A percentile compares a stretch with the other conserved stretches of the same genome.
These are phyloP conservation scores for Alternaria gaisen DNA, from an alignment of 2,329 filamentous ascomycete genomes.

Conservation along the genomic window DNA sequence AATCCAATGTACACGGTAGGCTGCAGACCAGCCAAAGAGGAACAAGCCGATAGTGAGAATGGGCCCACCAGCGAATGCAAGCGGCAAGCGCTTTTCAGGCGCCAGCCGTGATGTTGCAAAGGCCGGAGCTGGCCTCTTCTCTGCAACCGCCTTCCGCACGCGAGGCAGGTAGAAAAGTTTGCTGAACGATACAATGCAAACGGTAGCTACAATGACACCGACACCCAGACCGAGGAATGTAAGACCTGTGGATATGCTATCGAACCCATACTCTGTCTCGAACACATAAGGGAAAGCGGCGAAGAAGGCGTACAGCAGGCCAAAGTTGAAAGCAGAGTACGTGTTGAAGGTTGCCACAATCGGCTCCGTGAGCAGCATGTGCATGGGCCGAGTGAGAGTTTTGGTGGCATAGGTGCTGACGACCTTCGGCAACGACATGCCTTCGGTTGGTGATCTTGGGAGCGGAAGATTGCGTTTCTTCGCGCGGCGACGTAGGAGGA, in stretches of 20 bases:
- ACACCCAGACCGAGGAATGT: conserved; percentile 15
- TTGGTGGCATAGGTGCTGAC: conserved; percentile 18
- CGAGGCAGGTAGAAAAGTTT: conserved; percentile 11
- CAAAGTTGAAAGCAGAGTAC: conserved; percentile 38
- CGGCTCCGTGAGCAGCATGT: conserved; percentile 47
- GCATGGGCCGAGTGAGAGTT: conserved; percentile 58
- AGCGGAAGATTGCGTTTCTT: conserved; percentile 23
- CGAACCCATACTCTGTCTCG: conserved; percentile 21
- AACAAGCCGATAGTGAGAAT: conserved; percentile 48
- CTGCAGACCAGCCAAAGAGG: conserved; percentile 53
- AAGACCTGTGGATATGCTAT: conserved; percentile 11
- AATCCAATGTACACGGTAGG: conserved; percentile 51
- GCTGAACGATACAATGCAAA: conserved; percentile 9
- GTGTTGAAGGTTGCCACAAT: conserved; percentile 29
- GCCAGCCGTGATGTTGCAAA: conserved; percentile 21
- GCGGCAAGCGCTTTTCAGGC: conserved; percentile 47
- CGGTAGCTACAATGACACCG: conserved; percentile 11
- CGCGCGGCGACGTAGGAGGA: conserved; percentile 52
- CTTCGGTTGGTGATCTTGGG: conserved; percentile 15
- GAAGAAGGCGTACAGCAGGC: conserved; percentile 38
- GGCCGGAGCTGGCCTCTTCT: conserved; percentile 5
- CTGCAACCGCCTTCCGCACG: conserved; percentile 4
- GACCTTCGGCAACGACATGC: conserved; percentile 7
- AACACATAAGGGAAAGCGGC: conserved; percentile 36
- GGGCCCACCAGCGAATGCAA: conserved; percentile 48